phyloP scores from a whole-genome alignment of 2,329 filamentous ascomycete species.

The Stagonosporopsis rhizophila region DNA sequence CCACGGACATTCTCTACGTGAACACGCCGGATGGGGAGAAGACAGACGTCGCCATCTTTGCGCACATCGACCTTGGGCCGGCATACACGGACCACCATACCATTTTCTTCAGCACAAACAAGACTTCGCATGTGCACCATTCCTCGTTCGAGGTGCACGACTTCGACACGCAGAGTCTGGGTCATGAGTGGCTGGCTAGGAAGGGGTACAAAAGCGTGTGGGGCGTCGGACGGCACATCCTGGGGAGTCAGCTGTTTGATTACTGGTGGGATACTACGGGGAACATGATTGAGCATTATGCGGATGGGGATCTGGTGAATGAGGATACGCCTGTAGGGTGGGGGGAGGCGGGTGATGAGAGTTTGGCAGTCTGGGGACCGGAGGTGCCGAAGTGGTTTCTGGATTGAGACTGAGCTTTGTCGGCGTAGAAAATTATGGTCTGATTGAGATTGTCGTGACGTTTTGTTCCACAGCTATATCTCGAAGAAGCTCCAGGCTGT shows the following conservation, averaged over 20 bases:
- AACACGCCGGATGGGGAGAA: conserved; percentile 16
- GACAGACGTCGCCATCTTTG: conserved; percentile 57
- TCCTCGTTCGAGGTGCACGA: conserved; percentile 73
- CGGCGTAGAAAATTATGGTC: not conserved
- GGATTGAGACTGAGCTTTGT: conserved; percentile 23
- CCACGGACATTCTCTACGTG: conserved; percentile 55
- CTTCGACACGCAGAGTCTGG: conserved; percentile 73
- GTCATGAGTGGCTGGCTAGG: conserved; percentile 71
- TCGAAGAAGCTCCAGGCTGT: not conserved
- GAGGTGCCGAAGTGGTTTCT: conserved; percentile 50
- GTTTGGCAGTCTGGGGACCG: conserved; percentile 53
- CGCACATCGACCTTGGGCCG: conserved; percentile 62
- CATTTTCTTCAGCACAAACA: conserved; percentile 58
- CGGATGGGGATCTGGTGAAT: conserved; percentile 72
- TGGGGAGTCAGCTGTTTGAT: conserved; percentile 76
- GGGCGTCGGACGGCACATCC: conserved; percentile 74
- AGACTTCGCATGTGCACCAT: conserved; percentile 66
- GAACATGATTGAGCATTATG: conserved; percentile 74
- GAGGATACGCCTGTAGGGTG: conserved; percentile 59
- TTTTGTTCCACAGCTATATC: not conserved
- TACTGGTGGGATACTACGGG: conserved; percentile 72
- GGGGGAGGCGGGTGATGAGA: conserved; percentile 51
- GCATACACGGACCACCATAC: conserved; percentile 63
- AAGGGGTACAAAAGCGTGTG: conserved; percentile 71
- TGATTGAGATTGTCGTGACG: not conserved